These are phyloP conservation scores for Vaccinium macrocarpon DNA, from an alignment of 148 eudicot species.

Conservation along the genomic window DNA sequence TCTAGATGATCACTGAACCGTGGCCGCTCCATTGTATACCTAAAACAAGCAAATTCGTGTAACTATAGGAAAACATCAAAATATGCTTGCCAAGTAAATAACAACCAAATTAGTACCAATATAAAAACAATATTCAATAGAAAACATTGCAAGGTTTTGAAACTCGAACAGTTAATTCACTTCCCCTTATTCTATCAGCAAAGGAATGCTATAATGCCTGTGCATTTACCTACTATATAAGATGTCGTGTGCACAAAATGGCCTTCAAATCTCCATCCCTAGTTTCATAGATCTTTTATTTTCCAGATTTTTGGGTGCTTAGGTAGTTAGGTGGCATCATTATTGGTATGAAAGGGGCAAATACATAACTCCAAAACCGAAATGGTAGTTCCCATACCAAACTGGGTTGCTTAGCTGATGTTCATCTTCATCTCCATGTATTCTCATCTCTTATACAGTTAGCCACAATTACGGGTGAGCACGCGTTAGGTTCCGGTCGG, in stretches of 20 bases:
- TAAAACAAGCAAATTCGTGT: conserved; percentile 21
- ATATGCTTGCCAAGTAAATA: not conserved
- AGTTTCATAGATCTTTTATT: not conserved
- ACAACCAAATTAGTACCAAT: not conserved
- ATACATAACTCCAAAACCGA: not conserved
- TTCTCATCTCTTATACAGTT: not conserved
- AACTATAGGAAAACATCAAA: not conserved
- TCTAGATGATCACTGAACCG: conserved; percentile 94
- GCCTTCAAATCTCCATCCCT: not conserved
- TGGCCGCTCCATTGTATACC: conserved; percentile 96
- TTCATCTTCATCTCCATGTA: not conserved
- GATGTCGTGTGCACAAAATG: not conserved
- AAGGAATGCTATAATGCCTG: not conserved
- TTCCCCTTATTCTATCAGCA: not conserved
- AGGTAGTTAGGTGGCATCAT: not conserved
- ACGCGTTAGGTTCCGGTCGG: too few relatives aligned
- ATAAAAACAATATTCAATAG: not conserved
- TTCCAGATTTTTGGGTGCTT: not conserved
- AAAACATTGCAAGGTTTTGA: not conserved
- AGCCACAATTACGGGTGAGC: not conserved
- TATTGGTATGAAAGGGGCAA: not conserved
- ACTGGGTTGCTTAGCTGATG: not conserved
- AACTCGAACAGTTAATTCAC: not conserved
- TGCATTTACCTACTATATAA: not conserved
- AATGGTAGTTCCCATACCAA: not conserved